These are phyloP conservation scores for Diaporthe destruens DNA, from an alignment of 2,329 filamentous ascomycete genomes.

Conservation along the genomic window DNA sequence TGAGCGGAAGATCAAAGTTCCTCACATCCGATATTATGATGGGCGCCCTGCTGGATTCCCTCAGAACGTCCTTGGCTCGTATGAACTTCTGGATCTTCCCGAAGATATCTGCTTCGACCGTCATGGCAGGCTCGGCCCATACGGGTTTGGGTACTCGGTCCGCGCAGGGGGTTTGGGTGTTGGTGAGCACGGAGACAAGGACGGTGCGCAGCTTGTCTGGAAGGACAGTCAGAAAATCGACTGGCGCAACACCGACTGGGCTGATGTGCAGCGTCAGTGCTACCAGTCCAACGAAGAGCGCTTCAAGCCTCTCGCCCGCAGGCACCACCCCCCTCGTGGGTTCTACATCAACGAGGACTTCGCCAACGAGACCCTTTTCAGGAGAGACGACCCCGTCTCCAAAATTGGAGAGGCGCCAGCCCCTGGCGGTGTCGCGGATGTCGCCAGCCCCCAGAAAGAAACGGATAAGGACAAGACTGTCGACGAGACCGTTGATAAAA, in stretches of 20 bases:
- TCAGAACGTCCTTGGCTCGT: slow-evolving; percentile 86
- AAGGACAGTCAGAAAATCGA: slow-evolving; percentile 78
- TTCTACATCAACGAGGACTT: slow-evolving; percentile 62
- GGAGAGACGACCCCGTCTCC: slow-evolving; percentile 45
- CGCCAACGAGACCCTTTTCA: slow-evolving; percentile 44
- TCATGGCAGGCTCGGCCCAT: slow-evolving; percentile 88
- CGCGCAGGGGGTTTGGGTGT: slow-evolving; percentile 84
- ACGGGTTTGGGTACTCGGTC: slow-evolving; percentile 87
- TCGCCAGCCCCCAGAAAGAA: slow-evolving; percentile 2
- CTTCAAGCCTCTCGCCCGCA: slow-evolving; percentile 67
- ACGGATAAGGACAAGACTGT: neutral
- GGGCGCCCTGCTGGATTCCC: slow-evolving; percentile 89
- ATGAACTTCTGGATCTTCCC: slow-evolving; percentile 81
- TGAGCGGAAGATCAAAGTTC: slow-evolving; percentile 73
- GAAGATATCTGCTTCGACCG: slow-evolving; percentile 94
- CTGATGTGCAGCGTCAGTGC: slow-evolving; percentile 80
- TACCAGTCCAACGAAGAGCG: slow-evolving; percentile 76
- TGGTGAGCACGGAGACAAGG: slow-evolving; percentile 86
- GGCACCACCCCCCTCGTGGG: slow-evolving; percentile 58
- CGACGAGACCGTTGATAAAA: slow-evolving; percentile 10
- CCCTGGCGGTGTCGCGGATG: slow-evolving; percentile 28
- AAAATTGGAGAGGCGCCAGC: slow-evolving; percentile 40
- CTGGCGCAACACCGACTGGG: slow-evolving; percentile 83
- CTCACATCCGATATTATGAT: slow-evolving; percentile 78
- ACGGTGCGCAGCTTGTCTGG: slow-evolving; percentile 87